Evolutionary conservation across 2,329 filamentous ascomycete species (phyloP).

Genomic region (Trichoderma citrinoviride): DNA sequence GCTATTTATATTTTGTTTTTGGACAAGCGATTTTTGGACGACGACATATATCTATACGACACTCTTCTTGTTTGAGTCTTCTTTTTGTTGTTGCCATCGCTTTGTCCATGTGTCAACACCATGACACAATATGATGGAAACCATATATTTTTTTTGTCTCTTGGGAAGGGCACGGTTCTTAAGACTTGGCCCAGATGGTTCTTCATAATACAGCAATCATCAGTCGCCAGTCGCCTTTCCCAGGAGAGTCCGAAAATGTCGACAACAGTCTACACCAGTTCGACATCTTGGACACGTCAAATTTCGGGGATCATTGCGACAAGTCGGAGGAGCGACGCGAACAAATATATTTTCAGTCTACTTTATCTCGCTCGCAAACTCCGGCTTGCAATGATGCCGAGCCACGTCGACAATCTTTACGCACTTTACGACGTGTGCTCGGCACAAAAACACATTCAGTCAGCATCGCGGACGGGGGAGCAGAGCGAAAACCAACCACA

Average conservation of each 20-base stretch:
- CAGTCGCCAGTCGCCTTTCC: neutral
- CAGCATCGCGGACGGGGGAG: slow-evolving; percentile 7
- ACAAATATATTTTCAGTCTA: neutral
- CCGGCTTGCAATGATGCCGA: slow-evolving; percentile 11
- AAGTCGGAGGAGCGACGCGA: neutral
- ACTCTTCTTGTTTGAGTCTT: neutral
- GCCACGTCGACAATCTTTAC: neutral
- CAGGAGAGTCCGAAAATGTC: neutral
- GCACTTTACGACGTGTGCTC: neutral
- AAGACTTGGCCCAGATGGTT: neutral
- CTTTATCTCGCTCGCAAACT: neutral
- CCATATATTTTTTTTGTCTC: neutral
- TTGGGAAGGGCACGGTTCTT: neutral
- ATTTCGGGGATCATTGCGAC: slow-evolving; percentile 9
- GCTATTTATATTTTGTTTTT: slow-evolving; percentile 10
- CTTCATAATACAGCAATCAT: neutral
- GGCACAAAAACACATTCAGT: slow-evolving; percentile 5
- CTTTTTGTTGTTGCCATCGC: neutral
- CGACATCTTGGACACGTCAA: neutral
- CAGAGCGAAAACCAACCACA: neutral
- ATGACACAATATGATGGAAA: slow-evolving; percentile 7
- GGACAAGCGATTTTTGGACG: neutral
- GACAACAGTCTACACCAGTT: neutral
- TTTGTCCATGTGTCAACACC: neutral
- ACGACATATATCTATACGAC: neutral